Conservation (phyloP, 768 basidiomycete genomes). For the Cantharellus anzutake region DNA sequence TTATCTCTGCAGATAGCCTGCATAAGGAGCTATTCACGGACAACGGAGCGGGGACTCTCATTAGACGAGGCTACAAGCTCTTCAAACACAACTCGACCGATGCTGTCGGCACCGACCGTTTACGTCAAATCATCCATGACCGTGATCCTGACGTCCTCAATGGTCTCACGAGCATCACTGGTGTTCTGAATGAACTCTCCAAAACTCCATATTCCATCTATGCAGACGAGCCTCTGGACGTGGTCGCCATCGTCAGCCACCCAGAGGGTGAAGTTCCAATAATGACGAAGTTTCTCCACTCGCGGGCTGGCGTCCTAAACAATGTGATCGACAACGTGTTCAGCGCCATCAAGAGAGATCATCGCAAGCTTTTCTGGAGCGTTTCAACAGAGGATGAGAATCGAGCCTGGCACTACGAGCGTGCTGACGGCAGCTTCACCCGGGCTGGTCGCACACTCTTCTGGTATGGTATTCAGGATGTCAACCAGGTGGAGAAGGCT, state of each 20-base stretch:
- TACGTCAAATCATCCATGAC: conserved; percentile 88
- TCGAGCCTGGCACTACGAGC: conserved; percentile 95
- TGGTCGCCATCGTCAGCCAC: conserved; percentile 83
- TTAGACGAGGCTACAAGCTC: conserved; percentile 94
- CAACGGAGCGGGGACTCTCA: conserved; percentile 91
- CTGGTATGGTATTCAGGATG: conserved; percentile 92
- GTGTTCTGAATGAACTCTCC: conserved; percentile 66
- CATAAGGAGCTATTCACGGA: conserved; percentile 99
- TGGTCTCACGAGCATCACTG: conserved; percentile 71
- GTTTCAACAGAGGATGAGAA: conserved; percentile 91
- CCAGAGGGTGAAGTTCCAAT: conserved; percentile 79
- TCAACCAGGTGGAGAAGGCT: conserved; percentile 75
- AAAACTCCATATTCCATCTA: conserved; percentile 81
- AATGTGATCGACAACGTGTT: conserved; percentile 95
- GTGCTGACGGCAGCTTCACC: conserved; percentile 94
- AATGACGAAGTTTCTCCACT: conserved; percentile 80
- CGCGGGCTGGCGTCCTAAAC: conserved; percentile 78
- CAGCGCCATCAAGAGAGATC: conserved; percentile 88
- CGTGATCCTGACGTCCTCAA: conserved; percentile 81
- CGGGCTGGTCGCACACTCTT: conserved; percentile 84
- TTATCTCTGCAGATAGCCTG: conserved; percentile 80
- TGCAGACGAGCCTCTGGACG: conserved; percentile 95
- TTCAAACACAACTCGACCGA: conserved; percentile 75
- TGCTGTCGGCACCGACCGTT: conserved; percentile 75
- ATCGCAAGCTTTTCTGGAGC: conserved; percentile 94